phyloP scores from a whole-genome alignment of 1,284 basidiomycete species.

The Cutaneotrichosporon sp. region DNA sequence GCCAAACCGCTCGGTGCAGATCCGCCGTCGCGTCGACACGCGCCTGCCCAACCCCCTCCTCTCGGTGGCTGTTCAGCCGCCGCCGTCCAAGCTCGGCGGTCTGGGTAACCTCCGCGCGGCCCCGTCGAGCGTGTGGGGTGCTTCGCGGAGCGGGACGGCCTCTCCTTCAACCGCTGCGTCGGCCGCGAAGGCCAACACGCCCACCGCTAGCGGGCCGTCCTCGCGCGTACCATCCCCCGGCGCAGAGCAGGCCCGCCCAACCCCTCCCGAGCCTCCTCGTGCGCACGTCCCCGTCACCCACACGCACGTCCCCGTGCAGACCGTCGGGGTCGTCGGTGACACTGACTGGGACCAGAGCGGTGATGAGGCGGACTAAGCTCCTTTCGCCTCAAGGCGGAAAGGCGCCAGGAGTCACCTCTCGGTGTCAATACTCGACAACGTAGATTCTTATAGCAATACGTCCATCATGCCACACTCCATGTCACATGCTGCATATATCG shows the following conservation, averaged over 20 bases:
- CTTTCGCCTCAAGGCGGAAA: neutral
- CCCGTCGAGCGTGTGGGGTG: slow-evolving; percentile 4
- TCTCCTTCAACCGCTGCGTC: neutral
- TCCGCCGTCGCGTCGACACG: slow-evolving; percentile 76
- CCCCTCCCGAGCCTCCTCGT: neutral
- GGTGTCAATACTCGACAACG: neutral
- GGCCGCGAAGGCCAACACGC: slow-evolving; percentile 16
- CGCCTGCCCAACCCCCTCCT: slow-evolving; percentile 71
- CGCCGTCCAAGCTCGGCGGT: slow-evolving; percentile 28
- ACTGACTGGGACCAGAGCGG: slow-evolving; percentile 21
- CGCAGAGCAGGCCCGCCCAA: neutral
- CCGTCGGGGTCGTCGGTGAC: slow-evolving; percentile 8
- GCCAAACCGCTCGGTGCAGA: slow-evolving; percentile 71
- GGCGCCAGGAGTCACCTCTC: neutral
- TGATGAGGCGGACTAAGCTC: slow-evolving; percentile 12
- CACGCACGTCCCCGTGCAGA: neutral
- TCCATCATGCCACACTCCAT: slow-evolving; percentile 1
- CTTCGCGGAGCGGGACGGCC: neutral
- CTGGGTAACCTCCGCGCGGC: slow-evolving; percentile 30
- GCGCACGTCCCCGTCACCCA: neutral
- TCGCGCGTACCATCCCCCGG: slow-evolving; percentile 17
- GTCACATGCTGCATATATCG: slow-evolving; percentile 4
- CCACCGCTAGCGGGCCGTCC: slow-evolving; percentile 13
- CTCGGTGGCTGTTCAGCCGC: slow-evolving; percentile 53
- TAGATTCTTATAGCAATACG: too few relatives aligned